Evolutionary conservation across 306 rosid species (phyloP).

Genomic region (Castanospermum australe): DNA sequence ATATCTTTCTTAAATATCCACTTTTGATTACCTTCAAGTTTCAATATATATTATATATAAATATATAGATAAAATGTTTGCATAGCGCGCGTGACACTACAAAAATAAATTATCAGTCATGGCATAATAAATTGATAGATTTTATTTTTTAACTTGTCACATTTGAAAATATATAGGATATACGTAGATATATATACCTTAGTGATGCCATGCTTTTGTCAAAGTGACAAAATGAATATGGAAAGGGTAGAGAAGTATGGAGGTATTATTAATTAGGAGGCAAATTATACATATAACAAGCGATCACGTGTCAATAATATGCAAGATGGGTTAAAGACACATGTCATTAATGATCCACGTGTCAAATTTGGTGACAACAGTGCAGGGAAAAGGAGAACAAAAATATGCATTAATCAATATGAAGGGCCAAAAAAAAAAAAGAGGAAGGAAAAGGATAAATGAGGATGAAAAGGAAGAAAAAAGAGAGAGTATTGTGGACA

Average conservation of each 20-base stretch:
- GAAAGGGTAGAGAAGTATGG: not conserved
- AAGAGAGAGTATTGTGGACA: not conserved
- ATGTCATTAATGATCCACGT: not conserved
- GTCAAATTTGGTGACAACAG: not conserved
- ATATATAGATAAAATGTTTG: no score
- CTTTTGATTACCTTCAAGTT: no score
- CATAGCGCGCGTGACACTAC: no score
- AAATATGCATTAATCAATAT: no score
- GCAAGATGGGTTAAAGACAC: not conserved
- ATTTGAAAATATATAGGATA: no score
- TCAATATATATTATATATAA: no score
- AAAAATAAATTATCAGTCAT: no score
- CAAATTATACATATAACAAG: not conserved
- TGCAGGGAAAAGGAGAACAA: not conserved
- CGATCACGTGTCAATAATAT: not conserved
- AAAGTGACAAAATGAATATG: not conserved
- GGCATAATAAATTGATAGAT: no score
- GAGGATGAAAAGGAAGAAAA: not conserved
- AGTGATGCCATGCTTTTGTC: not conserved
- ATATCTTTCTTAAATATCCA: no score
- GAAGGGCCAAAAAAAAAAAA: not conserved
- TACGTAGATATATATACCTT: not conserved
- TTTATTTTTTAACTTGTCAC: no score
- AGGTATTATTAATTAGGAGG: not conserved
- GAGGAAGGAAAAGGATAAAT: not conserved